phyloP scores from a whole-genome alignment of 192 early-diverging fungal species.

The Entomortierella parvispora region DNA sequence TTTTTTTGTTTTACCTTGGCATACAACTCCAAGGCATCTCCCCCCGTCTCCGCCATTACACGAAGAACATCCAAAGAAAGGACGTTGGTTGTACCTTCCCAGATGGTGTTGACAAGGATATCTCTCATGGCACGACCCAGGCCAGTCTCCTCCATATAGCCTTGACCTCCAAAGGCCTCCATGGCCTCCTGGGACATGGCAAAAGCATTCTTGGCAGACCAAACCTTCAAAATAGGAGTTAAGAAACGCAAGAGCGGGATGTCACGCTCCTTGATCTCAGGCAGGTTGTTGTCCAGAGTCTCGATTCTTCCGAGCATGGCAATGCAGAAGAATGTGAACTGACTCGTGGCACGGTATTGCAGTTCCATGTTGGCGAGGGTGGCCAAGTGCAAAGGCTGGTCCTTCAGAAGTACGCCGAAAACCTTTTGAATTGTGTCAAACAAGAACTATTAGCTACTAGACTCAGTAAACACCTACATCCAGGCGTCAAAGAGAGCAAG shows the following conservation, averaged over 20 bases:
- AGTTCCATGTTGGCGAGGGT: slow-evolving; percentile 70
- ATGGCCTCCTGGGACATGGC: slow-evolving; percentile 64
- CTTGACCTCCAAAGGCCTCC: slow-evolving; percentile 78
- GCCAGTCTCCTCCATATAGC: slow-evolving; percentile 80
- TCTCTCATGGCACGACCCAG: slow-evolving; percentile 67
- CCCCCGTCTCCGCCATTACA: slow-evolving; percentile 62
- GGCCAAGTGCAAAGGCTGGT: slow-evolving; percentile 69
- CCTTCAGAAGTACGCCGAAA: slow-evolving; percentile 60
- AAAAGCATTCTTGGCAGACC: slow-evolving; percentile 58
- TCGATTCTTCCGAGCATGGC: slow-evolving; percentile 68
- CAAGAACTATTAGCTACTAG: slow-evolving; percentile 25
- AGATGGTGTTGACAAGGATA: slow-evolving; percentile 72
- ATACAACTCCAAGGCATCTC: slow-evolving; percentile 55
- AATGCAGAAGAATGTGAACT: slow-evolving; percentile 66
- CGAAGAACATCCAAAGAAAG: slow-evolving; percentile 70
- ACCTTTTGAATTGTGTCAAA: slow-evolving; percentile 28
- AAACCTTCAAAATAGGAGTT: slow-evolving; percentile 76
- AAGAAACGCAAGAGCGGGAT: slow-evolving; percentile 65
- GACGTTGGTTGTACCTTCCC: slow-evolving; percentile 83
- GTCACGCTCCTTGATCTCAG: slow-evolving; percentile 35
- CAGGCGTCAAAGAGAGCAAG: neutral
- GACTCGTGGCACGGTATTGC: slow-evolving; percentile 58
- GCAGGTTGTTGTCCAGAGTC: slow-evolving; percentile 18
- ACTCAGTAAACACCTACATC: no score
- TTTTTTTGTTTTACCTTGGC: slow-evolving; percentile 51